Conservation (phyloP, 1,139 yeast genomes). For the Suhomyces panamericanus region DNA sequence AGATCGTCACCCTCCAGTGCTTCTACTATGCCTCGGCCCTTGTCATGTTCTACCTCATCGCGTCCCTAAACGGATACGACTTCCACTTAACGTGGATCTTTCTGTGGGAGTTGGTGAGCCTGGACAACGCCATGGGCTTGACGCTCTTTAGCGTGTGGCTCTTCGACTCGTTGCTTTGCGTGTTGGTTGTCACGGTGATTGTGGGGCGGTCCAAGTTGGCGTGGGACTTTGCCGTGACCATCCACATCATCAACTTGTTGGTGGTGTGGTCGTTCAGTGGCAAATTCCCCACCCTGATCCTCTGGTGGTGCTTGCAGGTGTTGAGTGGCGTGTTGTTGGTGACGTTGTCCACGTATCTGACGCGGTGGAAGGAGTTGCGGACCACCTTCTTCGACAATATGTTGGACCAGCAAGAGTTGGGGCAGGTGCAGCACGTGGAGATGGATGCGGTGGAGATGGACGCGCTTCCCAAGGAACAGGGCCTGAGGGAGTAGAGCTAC, state of each 20-base stretch:
- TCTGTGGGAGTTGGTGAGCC: conserved; percentile 74
- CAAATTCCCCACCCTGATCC: conserved; percentile 62
- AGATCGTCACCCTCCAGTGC: conserved; percentile 62
- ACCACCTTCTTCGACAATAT: conserved; percentile 86
- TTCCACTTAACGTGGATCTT: conserved; percentile 72
- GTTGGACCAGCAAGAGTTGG: conserved; percentile 54
- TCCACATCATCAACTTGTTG: conserved; percentile 75
- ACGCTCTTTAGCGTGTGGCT: conserved; percentile 75
- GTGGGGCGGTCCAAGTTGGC: conserved; percentile 93
- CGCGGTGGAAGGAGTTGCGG: conserved; percentile 84
- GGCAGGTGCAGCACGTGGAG: conserved; percentile 23
- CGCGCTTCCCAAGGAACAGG: conserved; percentile 15
- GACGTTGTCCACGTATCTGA: conserved; percentile 78
- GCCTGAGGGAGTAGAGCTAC: conserved; percentile 1
- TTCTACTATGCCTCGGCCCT: conserved; percentile 68
- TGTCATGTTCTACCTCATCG: conserved; percentile 54
- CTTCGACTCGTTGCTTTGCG: conserved; percentile 73
- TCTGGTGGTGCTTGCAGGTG: conserved; percentile 86
- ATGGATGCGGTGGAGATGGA: conserved; percentile 23
- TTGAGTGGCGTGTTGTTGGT: conserved; percentile 69
- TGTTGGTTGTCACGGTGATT: conserved; percentile 76
- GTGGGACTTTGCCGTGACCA: conserved; percentile 91
- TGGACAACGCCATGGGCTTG: conserved; percentile 80
- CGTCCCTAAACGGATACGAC: conserved; percentile 61
- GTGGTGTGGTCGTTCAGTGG: conserved; percentile 69